Evolutionary conservation across 192 early-diverging fungal species (phyloP).

Genomic region (Podila minutissima): DNA sequence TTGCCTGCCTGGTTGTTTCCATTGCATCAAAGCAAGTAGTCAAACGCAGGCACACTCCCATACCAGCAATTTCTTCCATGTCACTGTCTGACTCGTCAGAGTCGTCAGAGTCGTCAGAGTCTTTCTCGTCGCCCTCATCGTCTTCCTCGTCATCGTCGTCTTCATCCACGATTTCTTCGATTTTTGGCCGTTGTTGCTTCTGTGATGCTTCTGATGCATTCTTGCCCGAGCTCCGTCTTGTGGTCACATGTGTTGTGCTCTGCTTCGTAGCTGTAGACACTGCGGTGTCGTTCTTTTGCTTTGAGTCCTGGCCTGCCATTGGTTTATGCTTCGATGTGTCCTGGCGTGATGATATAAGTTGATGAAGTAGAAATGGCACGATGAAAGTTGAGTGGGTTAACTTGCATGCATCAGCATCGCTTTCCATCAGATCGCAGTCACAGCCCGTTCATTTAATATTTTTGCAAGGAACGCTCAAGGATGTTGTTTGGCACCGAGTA

Average conservation of each 20-base stretch:
- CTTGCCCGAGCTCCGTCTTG: constrained; percentile 1
- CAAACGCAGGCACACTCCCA: not conserved
- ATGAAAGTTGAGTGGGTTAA: too few species aligned
- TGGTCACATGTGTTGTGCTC: constrained; percentile 10
- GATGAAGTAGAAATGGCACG: too few species aligned
- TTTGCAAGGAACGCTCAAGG: too few species aligned
- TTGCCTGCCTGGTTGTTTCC: too few species aligned
- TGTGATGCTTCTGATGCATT: constrained; percentile 18
- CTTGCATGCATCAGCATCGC: too few species aligned
- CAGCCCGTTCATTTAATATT: too few species aligned
- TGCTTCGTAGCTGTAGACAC: constrained; percentile 20
- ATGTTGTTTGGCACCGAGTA: too few species aligned
- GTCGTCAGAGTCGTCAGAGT: constrained; percentile 12
- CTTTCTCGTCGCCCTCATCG: constrained; percentile 13
- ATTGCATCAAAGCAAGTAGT: too few species aligned
- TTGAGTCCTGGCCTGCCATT: constrained; percentile 20
- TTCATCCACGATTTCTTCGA: not conserved
- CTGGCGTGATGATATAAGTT: not conserved
- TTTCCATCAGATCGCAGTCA: too few species aligned
- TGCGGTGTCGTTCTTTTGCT: constrained; percentile 13
- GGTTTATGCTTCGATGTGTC: not conserved
- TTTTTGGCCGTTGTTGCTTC: not conserved
- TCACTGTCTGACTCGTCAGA: constrained; percentile 21
- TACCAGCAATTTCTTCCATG: constrained; percentile 42
- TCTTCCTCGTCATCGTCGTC: not conserved